A percentile compares a stretch with the other conserved stretches of the same genome.
Evolutionary conservation across 495 filamentous ascomycete species (phyloP).

Genomic region (Hypoxylon subgilvum): DNA sequence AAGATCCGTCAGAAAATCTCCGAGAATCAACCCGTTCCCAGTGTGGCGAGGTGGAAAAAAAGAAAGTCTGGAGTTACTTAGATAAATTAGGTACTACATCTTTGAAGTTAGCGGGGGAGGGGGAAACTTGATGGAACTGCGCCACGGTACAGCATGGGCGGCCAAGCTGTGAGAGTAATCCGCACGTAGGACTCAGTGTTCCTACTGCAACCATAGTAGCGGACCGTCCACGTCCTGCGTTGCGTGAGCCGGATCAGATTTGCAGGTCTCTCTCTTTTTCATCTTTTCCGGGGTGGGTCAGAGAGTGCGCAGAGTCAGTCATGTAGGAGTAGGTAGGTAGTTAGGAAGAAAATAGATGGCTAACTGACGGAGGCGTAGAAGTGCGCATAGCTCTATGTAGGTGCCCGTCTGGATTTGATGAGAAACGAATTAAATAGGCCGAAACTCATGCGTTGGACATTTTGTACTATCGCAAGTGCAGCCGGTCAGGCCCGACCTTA

Average conservation of each 20-base stretch:
- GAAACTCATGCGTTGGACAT: no score
- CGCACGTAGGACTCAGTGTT: no score
- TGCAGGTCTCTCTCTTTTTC: not conserved
- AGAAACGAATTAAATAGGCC: no score
- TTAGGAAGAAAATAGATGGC: not conserved
- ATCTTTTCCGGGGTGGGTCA: no score
- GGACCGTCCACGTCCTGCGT: constrained; percentile 3
- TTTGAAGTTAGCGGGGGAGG: no score
- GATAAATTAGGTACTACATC: no score
- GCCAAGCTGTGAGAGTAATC: not conserved
- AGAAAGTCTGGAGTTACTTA: not conserved
- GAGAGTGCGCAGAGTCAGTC: no score
- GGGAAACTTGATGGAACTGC: constrained; percentile 1
- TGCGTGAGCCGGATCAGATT: constrained; percentile 8
- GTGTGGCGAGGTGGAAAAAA: constrained; percentile 20
- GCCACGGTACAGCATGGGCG: constrained; percentile 10
- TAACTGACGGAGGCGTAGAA: no score
- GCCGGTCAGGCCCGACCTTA: no score
- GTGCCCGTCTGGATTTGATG: no score
- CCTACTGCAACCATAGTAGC: constrained; percentile 18
- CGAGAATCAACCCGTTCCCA: constrained; percentile 12
- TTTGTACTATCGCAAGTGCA: no score
- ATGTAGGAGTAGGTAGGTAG: not conserved
- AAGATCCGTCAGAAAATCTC: constrained; percentile 30
- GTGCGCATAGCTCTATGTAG: no score